Evolutionary conservation across 495 filamentous ascomycete genomes (phyloP).

Genomic region (Usnea hakonensis): DNA sequence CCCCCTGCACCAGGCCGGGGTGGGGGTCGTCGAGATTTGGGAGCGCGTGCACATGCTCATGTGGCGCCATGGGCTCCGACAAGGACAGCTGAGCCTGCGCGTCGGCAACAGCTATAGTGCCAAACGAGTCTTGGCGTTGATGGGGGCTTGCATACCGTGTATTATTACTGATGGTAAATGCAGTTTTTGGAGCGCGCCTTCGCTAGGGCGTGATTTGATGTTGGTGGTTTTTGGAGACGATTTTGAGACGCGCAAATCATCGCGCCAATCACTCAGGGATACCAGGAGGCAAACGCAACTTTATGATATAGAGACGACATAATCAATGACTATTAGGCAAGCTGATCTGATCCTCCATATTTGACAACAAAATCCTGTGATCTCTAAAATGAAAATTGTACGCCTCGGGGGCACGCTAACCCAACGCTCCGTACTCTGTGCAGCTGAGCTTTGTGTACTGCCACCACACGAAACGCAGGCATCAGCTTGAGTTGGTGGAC

Average conservation of each 20-base stretch:
- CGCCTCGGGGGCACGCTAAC: too few species aligned
- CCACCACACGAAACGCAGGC: neutral
- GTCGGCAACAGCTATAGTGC: neutral
- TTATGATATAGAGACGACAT: neutral
- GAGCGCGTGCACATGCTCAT: neutral
- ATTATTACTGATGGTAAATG: neutral
- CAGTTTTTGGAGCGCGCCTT: neutral
- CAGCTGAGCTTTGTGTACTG: neutral
- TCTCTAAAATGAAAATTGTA: too few species aligned
- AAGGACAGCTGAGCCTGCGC: neutral
- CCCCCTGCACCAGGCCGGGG: neutral
- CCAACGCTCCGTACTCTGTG: too few species aligned
- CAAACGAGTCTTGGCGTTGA: neutral
- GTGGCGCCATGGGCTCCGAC: neutral
- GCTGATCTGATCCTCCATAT: neutral
- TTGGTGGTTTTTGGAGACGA: neutral
- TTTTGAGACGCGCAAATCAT: neutral
- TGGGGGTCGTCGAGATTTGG: neutral
- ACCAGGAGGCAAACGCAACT: neutral
- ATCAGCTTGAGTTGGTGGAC: neutral
- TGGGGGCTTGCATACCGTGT: neutral
- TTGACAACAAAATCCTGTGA: too few species aligned
- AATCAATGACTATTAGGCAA: neutral
- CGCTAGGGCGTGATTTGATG: neutral
- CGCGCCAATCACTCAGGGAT: neutral